Base-by-base conservation (phyloP, 352 stramenopile species). In the Pythium sukuiense region DNA sequence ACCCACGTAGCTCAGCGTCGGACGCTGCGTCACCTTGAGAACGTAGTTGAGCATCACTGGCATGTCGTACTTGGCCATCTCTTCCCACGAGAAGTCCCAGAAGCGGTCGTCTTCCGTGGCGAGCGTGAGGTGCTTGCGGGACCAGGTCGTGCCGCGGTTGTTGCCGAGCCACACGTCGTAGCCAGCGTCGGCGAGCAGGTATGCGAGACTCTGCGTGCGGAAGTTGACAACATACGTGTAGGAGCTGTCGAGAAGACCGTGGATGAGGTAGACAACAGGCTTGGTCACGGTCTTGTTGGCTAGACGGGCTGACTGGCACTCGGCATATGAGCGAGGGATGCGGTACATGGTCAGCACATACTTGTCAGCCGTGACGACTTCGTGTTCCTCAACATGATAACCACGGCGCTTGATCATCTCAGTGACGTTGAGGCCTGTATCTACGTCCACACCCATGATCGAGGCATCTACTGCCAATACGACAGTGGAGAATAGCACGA, bases 321-420 rank as follows among this genome's bases (percentile, higher is more conserved):
- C 79, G n/a, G 61, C 64, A 68, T 80, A 85, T 12, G 71, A 79
- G 63, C 85, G 84, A 29, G 80, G 80, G 30, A 88, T 56, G 29
- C 77, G 76, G 55, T 87, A 88, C 77, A 88, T 85, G 27, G 77
- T 87, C 41, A 85, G 69, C 56, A 87, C 78, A 61, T 83, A 88
- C 32, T 70, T 59, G 59, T 88, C 80, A 6, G 59, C 68, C 11
- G 80, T 88, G 20, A 69, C 76, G 58, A 88, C 80, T 32, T 80
- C 76, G 69, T 88, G 80, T 59, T 80, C 74, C 50, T 88, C 76
- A 41, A 88, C 65, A 43, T 67, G 65, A 60, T 88, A 85, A 0
- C 77, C 79, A 12, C 79, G 79, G 8, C 65, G 53, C 48, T 71
- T 16, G 29, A 88, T 66, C 46, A 85, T 80, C 67, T 80, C 30